phyloP scores from a whole-genome alignment of 164 flowering plant species.

The Magnolia kwangsiensis region DNA sequence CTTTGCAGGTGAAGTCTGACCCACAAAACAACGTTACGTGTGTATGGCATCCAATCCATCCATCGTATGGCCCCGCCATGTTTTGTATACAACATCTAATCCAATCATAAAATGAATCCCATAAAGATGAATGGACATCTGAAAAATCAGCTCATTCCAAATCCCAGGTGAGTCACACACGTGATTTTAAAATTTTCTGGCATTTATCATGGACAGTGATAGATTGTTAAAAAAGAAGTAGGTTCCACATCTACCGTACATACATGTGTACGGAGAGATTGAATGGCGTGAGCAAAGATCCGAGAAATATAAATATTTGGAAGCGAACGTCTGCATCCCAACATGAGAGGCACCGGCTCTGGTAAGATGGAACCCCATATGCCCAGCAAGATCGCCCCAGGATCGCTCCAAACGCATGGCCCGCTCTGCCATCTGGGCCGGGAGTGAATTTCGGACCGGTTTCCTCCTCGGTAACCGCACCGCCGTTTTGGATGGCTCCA shows the following conservation, averaged over 20 bases:
- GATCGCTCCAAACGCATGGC: not conserved
- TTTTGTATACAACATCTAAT: too few species aligned
- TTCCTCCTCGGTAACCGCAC: constrained; percentile 1
- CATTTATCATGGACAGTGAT: too few species aligned
- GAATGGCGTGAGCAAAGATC: constrained; percentile 7
- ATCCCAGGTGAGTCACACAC: too few species aligned
- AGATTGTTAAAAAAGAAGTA: too few species aligned
- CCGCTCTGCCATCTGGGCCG: not conserved
- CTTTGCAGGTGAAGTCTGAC: too few species aligned
- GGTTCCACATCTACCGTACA: not conserved
- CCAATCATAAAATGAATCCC: too few species aligned
- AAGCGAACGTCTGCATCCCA: not conserved
- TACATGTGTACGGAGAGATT: not conserved
- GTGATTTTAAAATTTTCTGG: too few species aligned
- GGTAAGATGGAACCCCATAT: constrained; percentile 5
- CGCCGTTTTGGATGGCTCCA: not conserved
- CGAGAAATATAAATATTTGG: not conserved
- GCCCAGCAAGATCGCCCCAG: constrained; percentile 5
- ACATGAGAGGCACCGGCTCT: not conserved
- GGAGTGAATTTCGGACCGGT: not conserved
- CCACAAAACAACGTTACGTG: too few species aligned
- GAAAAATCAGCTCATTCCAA: too few species aligned
- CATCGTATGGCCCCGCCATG: too few species aligned
- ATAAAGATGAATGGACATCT: too few species aligned
- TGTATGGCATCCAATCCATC: too few species aligned